Evolutionary conservation across 2,329 filamentous ascomycete genomes (phyloP), one percentile per base, ranked within the genome.

Genomic region (Aspergillus candidus): DNA sequence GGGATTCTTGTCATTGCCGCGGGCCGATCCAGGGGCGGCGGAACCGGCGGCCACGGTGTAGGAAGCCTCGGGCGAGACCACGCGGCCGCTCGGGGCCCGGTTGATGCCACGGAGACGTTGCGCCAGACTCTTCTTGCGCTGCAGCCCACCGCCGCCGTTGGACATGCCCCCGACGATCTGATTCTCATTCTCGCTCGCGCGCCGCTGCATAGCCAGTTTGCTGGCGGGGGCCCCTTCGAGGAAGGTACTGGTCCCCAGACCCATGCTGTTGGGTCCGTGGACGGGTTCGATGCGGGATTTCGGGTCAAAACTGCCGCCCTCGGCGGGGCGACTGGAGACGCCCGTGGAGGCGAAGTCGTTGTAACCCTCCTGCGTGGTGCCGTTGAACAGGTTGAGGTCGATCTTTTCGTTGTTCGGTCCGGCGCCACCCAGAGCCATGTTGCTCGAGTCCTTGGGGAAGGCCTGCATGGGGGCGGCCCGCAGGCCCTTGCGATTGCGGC

Each of bases 181-280:
- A 22, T 61, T 54, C 46, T 78, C 76, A 36, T 84, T 78, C 49
- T 86, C 88, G 29, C 78, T 84, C 58, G 91, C 80, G 39, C 81
- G 81, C 48, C 84, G 82, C 62, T 87, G 80, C 42, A 95, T 87
- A 13, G 85, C 87, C 6, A 82, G 79, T 55, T 82, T 82, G 22
- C 90, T 86, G 22, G 90, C 93, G 11, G 93, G 91, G 1, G 93
- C 86, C 31, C 93, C 93, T 58, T 98, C 93, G 15, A 98, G 71
- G 74, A 97, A 97, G 2, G 93, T 98, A 30, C 89, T 94, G 1
- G 90, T 95, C 41, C 93, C 93, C 6, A 98, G 72, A 8, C 93
- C 93, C 49, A 87, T 72, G 3, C 81, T 84, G 67, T 94, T 83
- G 43, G 90, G 82, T 13, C 91, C 91, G 55, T 97, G 88, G 11